These are phyloP conservation scores for Komagataella kurtzmanii DNA, from an alignment of 805 yeast genomes.

Conservation along the genomic window DNA sequence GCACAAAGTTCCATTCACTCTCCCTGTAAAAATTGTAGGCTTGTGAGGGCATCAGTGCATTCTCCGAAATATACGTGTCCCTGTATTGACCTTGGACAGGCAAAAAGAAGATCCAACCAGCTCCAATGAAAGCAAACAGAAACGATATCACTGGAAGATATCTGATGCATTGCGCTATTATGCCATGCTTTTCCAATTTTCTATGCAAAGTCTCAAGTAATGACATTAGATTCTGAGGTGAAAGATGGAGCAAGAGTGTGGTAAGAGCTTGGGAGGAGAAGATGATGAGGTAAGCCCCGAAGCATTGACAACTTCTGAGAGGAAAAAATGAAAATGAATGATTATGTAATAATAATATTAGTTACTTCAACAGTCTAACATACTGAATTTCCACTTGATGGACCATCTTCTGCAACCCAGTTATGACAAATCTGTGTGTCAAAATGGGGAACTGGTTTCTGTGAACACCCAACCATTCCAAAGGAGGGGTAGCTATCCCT, in stretches of 20 bases:
- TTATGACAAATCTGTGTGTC: slow-evolving; percentile 70
- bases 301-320: not conserved
- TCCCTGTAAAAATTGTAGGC: slow-evolving; percentile 87
- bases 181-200: slow-evolving; percentile 26
- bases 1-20: slow-evolving; percentile 81
- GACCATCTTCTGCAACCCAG: slow-evolving; percentile 60
- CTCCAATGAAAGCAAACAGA: slow-evolving; percentile 29
- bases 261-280: not conserved
- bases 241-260: not conserved
- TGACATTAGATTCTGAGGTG: slow-evolving; percentile 21
- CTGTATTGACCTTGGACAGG: slow-evolving; percentile 79
- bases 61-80: slow-evolving; percentile 80
- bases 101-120: slow-evolving; percentile 45
- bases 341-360: not conserved
- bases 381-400: slow-evolving; percentile 49
- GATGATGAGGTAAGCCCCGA: not conserved
- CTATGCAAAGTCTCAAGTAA: slow-evolving; percentile 30
- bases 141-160: slow-evolving; percentile 29
- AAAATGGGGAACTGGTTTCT: slow-evolving; percentile 75
- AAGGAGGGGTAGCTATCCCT: slow-evolving; percentile 95
- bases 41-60: slow-evolving; percentile 95
- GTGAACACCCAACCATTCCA: slow-evolving; percentile 96
- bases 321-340: not conserved
- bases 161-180: slow-evolving; percentile 29
- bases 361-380: slow-evolving; percentile 31